phyloP scores from a whole-genome alignment of 495 filamentous ascomycete genomes.

The Penicillium roqueforti region DNA sequence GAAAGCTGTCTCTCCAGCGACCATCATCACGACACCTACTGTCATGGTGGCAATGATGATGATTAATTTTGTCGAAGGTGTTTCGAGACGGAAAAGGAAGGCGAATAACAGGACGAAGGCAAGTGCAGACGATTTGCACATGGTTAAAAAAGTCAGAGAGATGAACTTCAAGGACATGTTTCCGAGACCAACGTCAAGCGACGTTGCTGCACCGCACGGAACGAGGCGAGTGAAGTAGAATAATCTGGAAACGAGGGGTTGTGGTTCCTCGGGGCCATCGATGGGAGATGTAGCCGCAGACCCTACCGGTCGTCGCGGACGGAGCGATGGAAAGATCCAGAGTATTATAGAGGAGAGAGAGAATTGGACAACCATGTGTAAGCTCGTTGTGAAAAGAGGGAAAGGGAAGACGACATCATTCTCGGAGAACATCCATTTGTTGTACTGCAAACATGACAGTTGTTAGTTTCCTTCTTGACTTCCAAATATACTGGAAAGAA shows the following conservation, averaged over 20 bases:
- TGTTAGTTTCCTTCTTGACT: not conserved
- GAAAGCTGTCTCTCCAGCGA: conserved; percentile 93
- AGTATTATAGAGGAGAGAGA: conserved; percentile 73
- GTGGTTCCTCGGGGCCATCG: conserved; percentile 43
- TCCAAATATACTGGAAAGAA: not conserved
- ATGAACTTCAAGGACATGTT: conserved; percentile 97
- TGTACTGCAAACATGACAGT: conserved; percentile 60
- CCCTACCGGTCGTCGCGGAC: conserved; percentile 54
- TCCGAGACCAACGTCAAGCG: conserved; percentile 92
- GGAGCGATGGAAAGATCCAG: conserved; percentile 76
- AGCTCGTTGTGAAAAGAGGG: conserved; percentile 89
- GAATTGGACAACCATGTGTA: conserved; percentile 98
- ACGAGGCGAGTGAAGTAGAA: conserved; percentile 93
- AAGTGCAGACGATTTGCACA: conserved; percentile 97
- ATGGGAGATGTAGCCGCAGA: conserved; percentile 50
- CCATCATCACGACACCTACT: conserved; percentile 96
- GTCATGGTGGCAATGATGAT: conserved; percentile 92
- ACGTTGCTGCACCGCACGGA: conserved; percentile 89
- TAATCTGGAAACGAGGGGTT: conserved; percentile 75
- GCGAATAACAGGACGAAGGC: conserved; percentile 96
- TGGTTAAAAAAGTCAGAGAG: conserved; percentile 94
- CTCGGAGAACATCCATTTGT: conserved; percentile 99
- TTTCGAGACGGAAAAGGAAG: conserved; percentile 89
- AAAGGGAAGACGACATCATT: conserved; percentile 85
- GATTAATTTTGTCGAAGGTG: conserved; percentile 78